phyloP scores from a whole-genome alignment of 805 yeast species.

The Jamesozyma hellenica region DNA sequence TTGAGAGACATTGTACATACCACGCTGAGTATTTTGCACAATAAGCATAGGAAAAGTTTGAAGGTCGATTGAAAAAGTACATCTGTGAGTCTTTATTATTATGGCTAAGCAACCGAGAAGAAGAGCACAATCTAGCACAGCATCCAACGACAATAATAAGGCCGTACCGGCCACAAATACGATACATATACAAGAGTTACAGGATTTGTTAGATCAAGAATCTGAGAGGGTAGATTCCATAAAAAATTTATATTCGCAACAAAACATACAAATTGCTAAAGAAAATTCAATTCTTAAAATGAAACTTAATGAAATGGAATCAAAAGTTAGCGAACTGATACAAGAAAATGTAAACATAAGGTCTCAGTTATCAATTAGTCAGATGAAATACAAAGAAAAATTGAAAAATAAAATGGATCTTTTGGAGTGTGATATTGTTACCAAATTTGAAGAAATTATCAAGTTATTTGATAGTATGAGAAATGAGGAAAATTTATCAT shows the following conservation, averaged over 20 bases:
- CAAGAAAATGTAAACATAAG: constrained; percentile 40
- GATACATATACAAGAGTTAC: constrained; percentile 23
- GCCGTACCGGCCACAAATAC: background rate
- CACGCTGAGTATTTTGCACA: no score
- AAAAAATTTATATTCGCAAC: constrained; percentile 24
- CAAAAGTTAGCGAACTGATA: constrained; percentile 38
- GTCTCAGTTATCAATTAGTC: constrained; percentile 28
- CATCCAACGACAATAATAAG: background rate
- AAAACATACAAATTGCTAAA: constrained; percentile 50
- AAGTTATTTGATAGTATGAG: constrained; percentile 35
- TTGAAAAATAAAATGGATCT: constrained; percentile 31
- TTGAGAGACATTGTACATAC: no score
- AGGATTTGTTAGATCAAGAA: constrained; percentile 22
- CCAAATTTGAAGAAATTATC: constrained; percentile 37
- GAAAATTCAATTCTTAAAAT: constrained; percentile 44
- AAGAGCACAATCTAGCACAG: background rate
- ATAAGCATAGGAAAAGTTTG: no score
- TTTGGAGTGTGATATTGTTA: constrained; percentile 35
- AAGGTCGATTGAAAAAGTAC: no score
- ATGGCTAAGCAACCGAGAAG: background rate
- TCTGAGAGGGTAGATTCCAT: constrained; percentile 12
- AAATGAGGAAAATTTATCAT: constrained; percentile 32
- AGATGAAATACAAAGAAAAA: constrained; percentile 24
- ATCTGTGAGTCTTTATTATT: no score
- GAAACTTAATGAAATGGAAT: constrained; percentile 44